Base-by-base conservation (phyloP, 2,329 filamentous ascomycete genomes). In the Phialemonium atrogriseum region DNA sequence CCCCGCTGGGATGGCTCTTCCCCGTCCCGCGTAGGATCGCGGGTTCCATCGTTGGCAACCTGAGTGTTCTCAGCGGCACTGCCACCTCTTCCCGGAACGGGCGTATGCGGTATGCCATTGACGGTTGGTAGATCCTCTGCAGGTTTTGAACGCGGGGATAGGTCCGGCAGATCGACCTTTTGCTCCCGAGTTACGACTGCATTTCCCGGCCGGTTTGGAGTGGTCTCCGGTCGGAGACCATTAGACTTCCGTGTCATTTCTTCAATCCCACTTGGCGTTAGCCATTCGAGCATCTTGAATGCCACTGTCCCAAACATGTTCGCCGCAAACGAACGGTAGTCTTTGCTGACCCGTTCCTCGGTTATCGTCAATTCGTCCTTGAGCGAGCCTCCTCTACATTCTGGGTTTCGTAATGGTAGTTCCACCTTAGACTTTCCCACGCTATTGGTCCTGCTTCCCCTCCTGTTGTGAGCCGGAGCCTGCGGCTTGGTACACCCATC, bases 241-340 rank as follows among this genome's bases (percentile, higher is more conserved):
- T 50, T 49, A 10, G 59, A 50, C 30, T 58, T 62, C 11, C 59
- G 47, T 1, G 61, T 58, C 54, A 76, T 64, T 8, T 60, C 57
- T 13, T 66, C 62, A 4, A 76, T 49, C n/a, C 64, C 68, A 33
- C 64, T 63, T 1, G 75, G 75, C 2, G 75, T 76, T n/a, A 82
- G 56, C 77, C 76, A 82, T 49, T 82, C 77, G 4, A 82, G 46
- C 74, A 81, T 81, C 45, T 77, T 80, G 51, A 81, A 77, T 9
- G 78, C 70, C 9, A 72, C 70, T 1, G 77, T 79, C 6, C 68
- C 74, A 44, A 82, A 80, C 7, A 80, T 58, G 40, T 77, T 77
- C 6, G 72, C 72, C 7, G 73, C 68, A 45, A 77, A 75, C 0
- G 73, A 77, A 5, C 73, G 61, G 42, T 77, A 66, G 39, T 77